Conservation (phyloP, 345 rosid genomes). For the Theobroma cacao region DNA sequence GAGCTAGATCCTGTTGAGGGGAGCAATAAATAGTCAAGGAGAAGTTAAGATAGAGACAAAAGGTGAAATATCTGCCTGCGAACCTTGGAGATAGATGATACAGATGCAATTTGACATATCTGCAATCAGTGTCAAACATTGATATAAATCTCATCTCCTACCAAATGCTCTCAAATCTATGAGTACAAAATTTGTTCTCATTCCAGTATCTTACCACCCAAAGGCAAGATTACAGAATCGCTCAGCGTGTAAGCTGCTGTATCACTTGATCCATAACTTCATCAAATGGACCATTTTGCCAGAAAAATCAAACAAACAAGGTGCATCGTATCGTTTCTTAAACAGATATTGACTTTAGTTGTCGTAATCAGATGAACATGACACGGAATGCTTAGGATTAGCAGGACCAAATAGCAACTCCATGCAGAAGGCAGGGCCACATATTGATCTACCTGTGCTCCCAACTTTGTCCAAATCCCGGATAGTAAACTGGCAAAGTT, state of each 20-base stretch:
- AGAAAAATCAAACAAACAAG: not conserved
- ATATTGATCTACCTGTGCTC: slow-evolving; percentile 58
- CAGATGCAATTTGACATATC: not conserved
- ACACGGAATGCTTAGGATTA: slow-evolving; percentile 30
- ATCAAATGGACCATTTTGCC: not conserved
- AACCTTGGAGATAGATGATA: not conserved
- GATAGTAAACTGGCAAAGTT: slow-evolving; percentile 52
- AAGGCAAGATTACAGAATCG: not conserved
- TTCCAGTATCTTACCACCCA: slow-evolving; percentile 2
- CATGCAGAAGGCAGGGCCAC: slow-evolving; percentile 78
- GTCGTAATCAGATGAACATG: slow-evolving; percentile 2
- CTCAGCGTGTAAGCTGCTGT: not conserved
- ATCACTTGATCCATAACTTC: not conserved
- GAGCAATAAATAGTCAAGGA: not conserved
- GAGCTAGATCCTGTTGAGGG: not conserved
- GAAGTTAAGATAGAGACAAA: not conserved
- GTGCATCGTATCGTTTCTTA: not conserved
- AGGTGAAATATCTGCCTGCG: not conserved
- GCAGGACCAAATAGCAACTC: slow-evolving; percentile 86
- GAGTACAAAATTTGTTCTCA: slow-evolving; percentile 19
- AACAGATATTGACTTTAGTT: slow-evolving; percentile 3
- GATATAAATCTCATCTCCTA: not conserved
- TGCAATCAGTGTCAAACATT: not conserved
- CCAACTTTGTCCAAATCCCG: slow-evolving; percentile 83
- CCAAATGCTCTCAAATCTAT: not conserved